phyloP scores from a whole-genome alignment of 2,329 filamentous ascomycete species.

The Claviceps fusiformis region DNA sequence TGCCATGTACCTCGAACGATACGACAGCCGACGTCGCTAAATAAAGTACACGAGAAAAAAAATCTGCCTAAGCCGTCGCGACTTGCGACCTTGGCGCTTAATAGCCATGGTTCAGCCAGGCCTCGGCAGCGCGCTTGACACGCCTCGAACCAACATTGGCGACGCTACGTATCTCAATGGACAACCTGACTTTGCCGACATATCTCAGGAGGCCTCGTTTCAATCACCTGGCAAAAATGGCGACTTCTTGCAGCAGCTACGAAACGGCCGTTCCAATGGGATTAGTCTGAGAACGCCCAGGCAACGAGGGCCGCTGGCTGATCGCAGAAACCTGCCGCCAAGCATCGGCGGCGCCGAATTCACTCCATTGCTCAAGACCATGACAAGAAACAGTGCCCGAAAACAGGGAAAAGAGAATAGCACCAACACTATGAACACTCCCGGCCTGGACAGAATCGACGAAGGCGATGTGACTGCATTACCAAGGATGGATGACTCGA shows the following conservation, averaged over 20 bases:
- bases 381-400: constrained; percentile 58
- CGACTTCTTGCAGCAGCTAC: constrained; percentile 63
- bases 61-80: background rate
- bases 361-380: constrained; percentile 79
- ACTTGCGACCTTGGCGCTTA: background rate
- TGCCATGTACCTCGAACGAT: background rate
- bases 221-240: constrained; percentile 56
- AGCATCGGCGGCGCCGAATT: constrained; percentile 65
- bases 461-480: constrained; percentile 64
- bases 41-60: background rate
- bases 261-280: constrained; percentile 46
- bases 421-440: constrained; percentile 49
- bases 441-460: constrained; percentile 51
- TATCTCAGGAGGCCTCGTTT: constrained; percentile 80
- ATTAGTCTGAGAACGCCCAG: constrained; percentile 61
- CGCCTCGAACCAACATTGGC: constrained; percentile 71
- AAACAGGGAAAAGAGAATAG: constrained; percentile 49
- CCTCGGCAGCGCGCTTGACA: constrained; percentile 55
- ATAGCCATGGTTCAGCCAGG: constrained; percentile 49
- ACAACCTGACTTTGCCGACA: constrained; percentile 57
- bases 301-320: constrained; percentile 52
- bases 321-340: constrained; percentile 57
- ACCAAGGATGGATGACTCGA: constrained; percentile 58
- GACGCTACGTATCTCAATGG: constrained; percentile 70
- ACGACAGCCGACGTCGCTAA: background rate